A percentile compares a stretch with the other conserved stretches of the same genome.
Conservation (phyloP, 345 rosid species). For the Linum usitatissimum region DNA sequence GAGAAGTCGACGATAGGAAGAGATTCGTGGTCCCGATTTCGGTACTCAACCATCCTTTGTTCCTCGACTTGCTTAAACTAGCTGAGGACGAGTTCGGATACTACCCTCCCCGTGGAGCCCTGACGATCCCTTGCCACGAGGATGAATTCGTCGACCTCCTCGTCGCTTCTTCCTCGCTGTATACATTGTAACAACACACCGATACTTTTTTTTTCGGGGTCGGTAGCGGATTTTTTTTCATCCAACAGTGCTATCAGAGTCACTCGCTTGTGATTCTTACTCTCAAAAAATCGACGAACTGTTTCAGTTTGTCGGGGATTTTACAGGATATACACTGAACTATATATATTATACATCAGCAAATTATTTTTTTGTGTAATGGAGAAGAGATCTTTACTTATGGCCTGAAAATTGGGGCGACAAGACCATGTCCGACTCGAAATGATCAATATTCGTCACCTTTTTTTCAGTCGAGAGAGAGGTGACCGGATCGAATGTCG, state of each 20-base stretch:
- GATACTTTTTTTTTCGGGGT: neutral
- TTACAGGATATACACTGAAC: neutral
- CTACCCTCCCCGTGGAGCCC: constrained; percentile 2
- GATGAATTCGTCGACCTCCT: neutral
- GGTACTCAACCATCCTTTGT: neutral
- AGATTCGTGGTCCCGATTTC: constrained; percentile 4
- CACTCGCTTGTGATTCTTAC: neutral
- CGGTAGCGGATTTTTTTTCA: neutral
- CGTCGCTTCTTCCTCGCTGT: neutral
- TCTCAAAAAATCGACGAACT: neutral
- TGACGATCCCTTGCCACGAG: constrained; percentile 8
- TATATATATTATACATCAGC: no score
- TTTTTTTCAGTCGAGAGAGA: constrained; percentile 39
- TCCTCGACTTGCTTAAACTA: neutral
- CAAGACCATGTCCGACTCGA: neutral
- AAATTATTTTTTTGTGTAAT: no score
- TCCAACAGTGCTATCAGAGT: neutral
- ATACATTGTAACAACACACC: neutral
- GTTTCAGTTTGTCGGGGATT: neutral
- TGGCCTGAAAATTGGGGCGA: neutral
- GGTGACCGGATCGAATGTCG: constrained; percentile 52
- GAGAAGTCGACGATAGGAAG: neutral
- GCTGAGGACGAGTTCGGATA: constrained; percentile 9
- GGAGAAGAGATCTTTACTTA: neutral
- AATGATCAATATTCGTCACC: neutral